These are phyloP conservation scores for Tetraselmis striata DNA, from an alignment of 139 green algal species.

Conservation along the genomic window DNA sequence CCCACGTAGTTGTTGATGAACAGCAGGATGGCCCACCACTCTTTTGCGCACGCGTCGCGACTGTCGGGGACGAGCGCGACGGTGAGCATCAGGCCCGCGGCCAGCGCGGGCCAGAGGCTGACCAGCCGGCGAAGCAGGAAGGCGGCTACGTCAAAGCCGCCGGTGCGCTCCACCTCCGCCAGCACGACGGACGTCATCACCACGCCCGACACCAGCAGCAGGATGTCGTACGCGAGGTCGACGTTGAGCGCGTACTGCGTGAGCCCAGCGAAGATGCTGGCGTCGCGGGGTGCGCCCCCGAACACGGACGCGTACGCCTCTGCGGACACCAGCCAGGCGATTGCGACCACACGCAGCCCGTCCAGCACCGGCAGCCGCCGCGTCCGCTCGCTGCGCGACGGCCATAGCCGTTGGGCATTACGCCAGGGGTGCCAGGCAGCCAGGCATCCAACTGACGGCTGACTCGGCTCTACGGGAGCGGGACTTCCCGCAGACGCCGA, in stretches of 20 bases:
- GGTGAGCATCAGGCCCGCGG: background rate
- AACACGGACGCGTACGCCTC: background rate
- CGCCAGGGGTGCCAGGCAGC: background rate
- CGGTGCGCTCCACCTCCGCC: background rate
- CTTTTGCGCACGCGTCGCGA: background rate
- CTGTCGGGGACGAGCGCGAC: background rate
- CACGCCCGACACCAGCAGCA: conserved; percentile 2
- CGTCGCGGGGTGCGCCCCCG: no score
- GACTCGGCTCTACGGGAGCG: no score
- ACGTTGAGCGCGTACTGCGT: conserved; percentile 3
- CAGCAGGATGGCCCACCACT: conserved; percentile 3
- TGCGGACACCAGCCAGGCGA: background rate
- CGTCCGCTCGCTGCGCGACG: background rate
- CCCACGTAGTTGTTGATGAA: conserved; percentile 14
- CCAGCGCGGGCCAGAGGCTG: background rate
- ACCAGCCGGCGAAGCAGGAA: conserved; percentile 6
- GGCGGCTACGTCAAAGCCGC: background rate
- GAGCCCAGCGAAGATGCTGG: background rate
- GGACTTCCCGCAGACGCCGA: no score
- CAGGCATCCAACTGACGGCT: no score
- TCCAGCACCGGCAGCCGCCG: background rate
- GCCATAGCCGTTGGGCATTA: background rate
- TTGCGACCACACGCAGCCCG: background rate
- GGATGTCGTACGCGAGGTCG: conserved; percentile 1
- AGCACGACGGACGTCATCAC: conserved; percentile 1